These are phyloP conservation scores for Dryas drummondii DNA, from an alignment of 306 rosid genomes.

Conservation along the genomic window DNA sequence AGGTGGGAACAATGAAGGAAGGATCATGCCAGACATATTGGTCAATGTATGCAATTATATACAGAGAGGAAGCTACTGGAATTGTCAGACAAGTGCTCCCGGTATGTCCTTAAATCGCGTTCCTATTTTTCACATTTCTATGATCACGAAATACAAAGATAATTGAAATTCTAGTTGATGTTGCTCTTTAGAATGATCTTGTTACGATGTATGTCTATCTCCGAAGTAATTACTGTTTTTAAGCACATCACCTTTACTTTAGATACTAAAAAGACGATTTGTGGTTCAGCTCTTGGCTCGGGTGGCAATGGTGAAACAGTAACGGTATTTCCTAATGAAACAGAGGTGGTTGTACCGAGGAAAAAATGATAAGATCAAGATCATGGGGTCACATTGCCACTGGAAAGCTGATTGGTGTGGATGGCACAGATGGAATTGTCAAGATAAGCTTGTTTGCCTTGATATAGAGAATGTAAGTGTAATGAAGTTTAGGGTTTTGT, in stretches of 20 bases:
- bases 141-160: background rate
- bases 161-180: background rate
- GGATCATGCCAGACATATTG: conserved; percentile 83
- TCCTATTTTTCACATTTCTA: background rate
- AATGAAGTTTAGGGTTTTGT: too few relatives aligned
- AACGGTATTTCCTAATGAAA: conserved; percentile 58
- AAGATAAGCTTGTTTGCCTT: conserved; percentile 35
- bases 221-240: background rate
- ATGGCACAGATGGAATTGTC: conserved; percentile 26
- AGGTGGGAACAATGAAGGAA: conserved; percentile 89
- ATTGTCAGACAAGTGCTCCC: conserved; percentile 77
- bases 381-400: conserved; percentile 82
- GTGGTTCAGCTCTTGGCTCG: conserved; percentile 64
- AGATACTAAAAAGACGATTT: background rate
- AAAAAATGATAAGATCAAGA: conserved; percentile 73
- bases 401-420: conserved; percentile 96
- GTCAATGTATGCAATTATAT: conserved; percentile 67
- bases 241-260: background rate
- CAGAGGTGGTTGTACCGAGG: conserved; percentile 79
- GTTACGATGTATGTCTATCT: too few relatives aligned
- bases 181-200: background rate
- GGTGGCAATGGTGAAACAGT: conserved; percentile 72
- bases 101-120: conserved; percentile 52
- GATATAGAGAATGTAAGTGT: too few relatives aligned
- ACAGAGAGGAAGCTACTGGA: conserved; percentile 73